Evolutionary conservation across 305 asterid genomes (phyloP).

Genomic region (Solanum chacoense): DNA sequence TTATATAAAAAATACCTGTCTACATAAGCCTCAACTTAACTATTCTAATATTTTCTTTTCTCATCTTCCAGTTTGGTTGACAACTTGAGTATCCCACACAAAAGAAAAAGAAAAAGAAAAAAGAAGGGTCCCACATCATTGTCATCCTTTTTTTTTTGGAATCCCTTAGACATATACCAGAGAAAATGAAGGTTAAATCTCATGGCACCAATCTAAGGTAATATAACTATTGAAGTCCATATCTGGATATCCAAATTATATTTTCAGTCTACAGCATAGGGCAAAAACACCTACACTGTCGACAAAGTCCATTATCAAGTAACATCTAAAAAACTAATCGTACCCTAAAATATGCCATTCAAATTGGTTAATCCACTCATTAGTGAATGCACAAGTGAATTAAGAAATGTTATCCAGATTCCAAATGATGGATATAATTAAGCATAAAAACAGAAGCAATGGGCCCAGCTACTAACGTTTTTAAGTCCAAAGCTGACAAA

Average conservation of each 20-base stretch:
- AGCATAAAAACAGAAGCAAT: background rate
- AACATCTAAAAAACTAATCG: background rate
- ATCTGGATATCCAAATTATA: background rate
- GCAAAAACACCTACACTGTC: background rate
- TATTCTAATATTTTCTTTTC: background rate
- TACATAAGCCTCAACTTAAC: background rate
- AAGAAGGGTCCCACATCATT: background rate
- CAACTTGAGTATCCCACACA: background rate
- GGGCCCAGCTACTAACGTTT: conserved; percentile 54
- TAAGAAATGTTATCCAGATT: background rate
- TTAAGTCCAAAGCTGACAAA: conserved; percentile 65
- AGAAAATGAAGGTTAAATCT: background rate
- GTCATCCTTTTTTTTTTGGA: background rate
- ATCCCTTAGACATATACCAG: background rate
- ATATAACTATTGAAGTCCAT: background rate
- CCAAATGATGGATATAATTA: background rate
- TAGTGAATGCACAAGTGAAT: background rate
- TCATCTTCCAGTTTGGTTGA: background rate
- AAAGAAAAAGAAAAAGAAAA: no score
- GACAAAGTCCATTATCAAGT: background rate
- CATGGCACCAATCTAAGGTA: background rate
- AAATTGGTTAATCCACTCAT: background rate
- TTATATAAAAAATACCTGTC: background rate
- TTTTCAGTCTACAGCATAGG: background rate
- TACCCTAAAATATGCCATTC: background rate